Evolutionary conservation across 1,284 basidiomycete genomes (phyloP).

Genomic region (Trichosporon inkin): DNA sequence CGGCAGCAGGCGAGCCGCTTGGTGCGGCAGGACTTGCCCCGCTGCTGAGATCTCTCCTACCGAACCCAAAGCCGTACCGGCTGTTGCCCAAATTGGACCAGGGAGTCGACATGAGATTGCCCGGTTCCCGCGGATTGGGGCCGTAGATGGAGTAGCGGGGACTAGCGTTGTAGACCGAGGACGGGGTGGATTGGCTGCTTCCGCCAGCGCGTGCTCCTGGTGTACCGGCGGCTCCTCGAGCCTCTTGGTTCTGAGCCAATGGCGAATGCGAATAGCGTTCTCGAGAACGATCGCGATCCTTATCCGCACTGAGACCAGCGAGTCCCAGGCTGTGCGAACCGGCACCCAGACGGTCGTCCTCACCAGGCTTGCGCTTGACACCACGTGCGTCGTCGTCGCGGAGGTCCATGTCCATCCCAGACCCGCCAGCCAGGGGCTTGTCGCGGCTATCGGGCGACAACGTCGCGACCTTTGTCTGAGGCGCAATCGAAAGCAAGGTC

Average conservation of each 20-base stretch:
- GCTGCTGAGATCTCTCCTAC: constrained; percentile 29
- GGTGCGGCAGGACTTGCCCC: constrained; percentile 9
- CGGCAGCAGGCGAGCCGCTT: constrained; percentile 8
- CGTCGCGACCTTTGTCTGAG: constrained; percentile 28
- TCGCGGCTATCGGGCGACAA: constrained; percentile 32
- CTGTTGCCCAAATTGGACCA: constrained; percentile 29
- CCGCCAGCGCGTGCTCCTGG: not conserved
- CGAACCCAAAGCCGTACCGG: constrained; percentile 31
- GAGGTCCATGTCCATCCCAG: constrained; percentile 29
- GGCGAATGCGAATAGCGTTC: constrained; percentile 39
- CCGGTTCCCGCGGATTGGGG: constrained; percentile 35
- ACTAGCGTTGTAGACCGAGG: constrained; percentile 9
- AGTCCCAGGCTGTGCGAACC: constrained; percentile 31
- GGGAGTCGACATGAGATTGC: constrained; percentile 26
- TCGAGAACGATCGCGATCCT: constrained; percentile 31
- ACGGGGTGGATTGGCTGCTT: not conserved
- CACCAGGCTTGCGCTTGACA: constrained; percentile 41
- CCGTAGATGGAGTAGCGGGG: constrained; percentile 44
- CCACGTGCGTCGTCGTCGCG: constrained; percentile 36
- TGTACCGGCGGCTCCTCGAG: constrained; percentile 12
- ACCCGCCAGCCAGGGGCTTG: constrained; percentile 22
- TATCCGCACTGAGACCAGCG: constrained; percentile 25
- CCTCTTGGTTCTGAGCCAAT: constrained; percentile 21
- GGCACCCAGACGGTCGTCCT: constrained; percentile 33
- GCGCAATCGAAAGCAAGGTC: constrained; percentile 47